phyloP scores from a whole-genome alignment of 495 filamentous ascomycete genomes.

The Trichoderma gamsii region DNA sequence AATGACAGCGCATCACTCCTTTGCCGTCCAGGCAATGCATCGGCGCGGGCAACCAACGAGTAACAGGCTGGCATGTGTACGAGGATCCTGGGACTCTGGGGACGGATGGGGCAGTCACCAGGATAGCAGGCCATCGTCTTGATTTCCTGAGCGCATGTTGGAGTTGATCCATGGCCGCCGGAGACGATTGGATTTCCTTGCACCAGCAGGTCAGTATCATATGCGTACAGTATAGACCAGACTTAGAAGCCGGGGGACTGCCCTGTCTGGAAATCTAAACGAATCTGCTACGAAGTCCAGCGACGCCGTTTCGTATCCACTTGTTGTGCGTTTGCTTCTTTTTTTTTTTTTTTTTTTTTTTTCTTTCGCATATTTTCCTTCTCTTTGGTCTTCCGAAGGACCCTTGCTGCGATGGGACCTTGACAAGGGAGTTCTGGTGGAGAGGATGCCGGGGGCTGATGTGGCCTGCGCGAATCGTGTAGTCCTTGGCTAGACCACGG shows the following conservation, averaged over 20 bases:
- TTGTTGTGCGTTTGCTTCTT: neutral
- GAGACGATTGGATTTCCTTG: neutral
- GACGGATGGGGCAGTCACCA: neutral
- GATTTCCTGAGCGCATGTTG: neutral
- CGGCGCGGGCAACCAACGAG: neutral
- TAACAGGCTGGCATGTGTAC: slow-evolving; percentile 6
- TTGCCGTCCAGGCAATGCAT: slow-evolving; percentile 6
- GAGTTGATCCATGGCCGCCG: neutral
- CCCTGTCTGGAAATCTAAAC: neutral
- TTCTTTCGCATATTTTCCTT: neutral
- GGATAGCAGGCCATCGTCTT: neutral
- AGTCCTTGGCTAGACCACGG: neutral
- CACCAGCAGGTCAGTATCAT: neutral
- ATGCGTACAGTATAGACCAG: neutral
- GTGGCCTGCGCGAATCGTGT: slow-evolving; percentile 11
- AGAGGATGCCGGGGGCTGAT: neutral
- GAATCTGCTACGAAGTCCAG: neutral
- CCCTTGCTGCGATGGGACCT: slow-evolving; percentile 13
- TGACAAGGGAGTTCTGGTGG: neutral
- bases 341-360: neutral
- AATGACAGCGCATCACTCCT: slow-evolving; percentile 10
- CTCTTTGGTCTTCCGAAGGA: neutral
- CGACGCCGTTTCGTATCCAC: neutral
- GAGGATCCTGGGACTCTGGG: slow-evolving; percentile 11
- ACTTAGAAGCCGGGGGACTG: neutral